phyloP scores from a whole-genome alignment of 176 grass and related monocot species.

The Musa itinerans region DNA sequence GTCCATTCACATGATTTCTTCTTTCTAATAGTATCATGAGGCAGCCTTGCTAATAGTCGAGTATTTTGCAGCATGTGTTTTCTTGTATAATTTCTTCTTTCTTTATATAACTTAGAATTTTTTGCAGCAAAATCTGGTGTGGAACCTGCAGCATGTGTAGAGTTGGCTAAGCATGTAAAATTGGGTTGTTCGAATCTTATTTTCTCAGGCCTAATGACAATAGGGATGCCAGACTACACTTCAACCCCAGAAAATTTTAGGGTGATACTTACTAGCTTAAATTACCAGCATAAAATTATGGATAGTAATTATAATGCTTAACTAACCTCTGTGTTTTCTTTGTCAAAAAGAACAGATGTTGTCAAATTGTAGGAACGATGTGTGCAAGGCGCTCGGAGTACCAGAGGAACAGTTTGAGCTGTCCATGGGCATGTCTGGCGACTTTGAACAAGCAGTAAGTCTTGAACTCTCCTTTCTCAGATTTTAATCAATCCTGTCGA shows the following conservation, averaged over 20 bases:
- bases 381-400: slow-evolving; percentile 70
- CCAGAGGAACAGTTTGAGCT: slow-evolving; percentile 70
- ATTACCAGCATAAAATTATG: background rate
- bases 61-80: too few species aligned
- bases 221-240: slow-evolving; percentile 78
- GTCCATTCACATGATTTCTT: background rate
- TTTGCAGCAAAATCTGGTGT: slow-evolving; percentile 88
- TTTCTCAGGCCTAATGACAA: slow-evolving; percentile 92
- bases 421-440: slow-evolving; percentile 97
- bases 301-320: background rate
- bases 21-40: background rate
- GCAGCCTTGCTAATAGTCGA: background rate
- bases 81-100: too few species aligned
- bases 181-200: slow-evolving; percentile 53
- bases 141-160: slow-evolving; percentile 49
- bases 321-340: slow-evolving; percentile 1
- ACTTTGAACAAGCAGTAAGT: slow-evolving; percentile 95
- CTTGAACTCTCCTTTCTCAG: too few species aligned
- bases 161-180: slow-evolving; percentile 75
- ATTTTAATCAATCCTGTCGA: too few species aligned
- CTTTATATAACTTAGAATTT: background rate
- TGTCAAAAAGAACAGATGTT: slow-evolving; percentile 33
- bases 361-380: slow-evolving; percentile 43
- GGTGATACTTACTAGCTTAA: slow-evolving; percentile 25
- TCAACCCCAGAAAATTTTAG: slow-evolving; percentile 84